A percentile compares a stretch with the other conserved stretches of the same genome.
Conservation (phyloP, 169 alveolate genomes). For the Blepharisma undulans region DNA sequence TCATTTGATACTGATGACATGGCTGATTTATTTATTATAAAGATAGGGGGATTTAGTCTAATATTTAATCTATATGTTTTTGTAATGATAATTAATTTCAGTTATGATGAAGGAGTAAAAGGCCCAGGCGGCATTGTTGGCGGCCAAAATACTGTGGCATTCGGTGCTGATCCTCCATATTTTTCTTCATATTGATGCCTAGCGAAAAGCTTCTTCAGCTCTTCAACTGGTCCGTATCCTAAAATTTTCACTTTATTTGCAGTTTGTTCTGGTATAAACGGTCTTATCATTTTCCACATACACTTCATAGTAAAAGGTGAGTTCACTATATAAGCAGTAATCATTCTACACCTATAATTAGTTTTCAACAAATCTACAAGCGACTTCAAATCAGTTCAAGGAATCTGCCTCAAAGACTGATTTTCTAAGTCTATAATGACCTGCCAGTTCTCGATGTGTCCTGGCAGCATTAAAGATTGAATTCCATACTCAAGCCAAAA, state of each 20-base stretch:
- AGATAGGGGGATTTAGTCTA: neutral
- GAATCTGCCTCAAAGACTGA: constrained; percentile 42
- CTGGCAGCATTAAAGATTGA: constrained; percentile 51
- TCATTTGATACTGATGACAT: neutral
- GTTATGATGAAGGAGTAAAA: neutral
- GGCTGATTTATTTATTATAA: neutral
- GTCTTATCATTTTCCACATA: constrained; percentile 42
- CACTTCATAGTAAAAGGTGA: constrained; percentile 41
- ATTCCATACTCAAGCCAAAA: constrained; percentile 46
- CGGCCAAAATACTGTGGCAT: constrained; percentile 40
- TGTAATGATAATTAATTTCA: neutral
- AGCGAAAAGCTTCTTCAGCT: constrained; percentile 33
- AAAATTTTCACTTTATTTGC: constrained; percentile 41
- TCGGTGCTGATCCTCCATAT: constrained; percentile 56
- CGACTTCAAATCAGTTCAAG: constrained; percentile 33
- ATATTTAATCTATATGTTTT: too few relatives aligned
- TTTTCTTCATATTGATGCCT: constrained; percentile 49
- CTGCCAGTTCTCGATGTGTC: constrained; percentile 59
- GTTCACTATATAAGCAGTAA: constrained; percentile 43
- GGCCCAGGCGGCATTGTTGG: constrained; percentile 1
- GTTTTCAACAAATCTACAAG: constrained; percentile 43
- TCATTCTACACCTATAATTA: constrained; percentile 49
- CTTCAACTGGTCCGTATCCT: constrained; percentile 37
- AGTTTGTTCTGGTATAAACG: constrained; percentile 43
- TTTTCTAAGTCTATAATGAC: constrained; percentile 52